Base-by-base conservation (phyloP, 2,329 filamentous ascomycete genomes). In the Sphaerostilbella broomeana region DNA sequence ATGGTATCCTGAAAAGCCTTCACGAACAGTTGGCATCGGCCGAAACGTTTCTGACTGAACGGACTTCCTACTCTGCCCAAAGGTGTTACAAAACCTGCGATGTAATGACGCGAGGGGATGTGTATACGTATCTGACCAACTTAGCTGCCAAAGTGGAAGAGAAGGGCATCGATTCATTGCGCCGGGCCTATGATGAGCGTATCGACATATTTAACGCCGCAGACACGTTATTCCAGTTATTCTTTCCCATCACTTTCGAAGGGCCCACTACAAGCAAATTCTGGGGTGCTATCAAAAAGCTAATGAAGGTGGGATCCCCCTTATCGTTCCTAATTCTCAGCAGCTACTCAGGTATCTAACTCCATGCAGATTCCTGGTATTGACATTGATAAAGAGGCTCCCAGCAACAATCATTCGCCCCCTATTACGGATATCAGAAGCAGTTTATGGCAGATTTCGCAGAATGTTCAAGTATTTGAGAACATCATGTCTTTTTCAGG, bases 141-240 rank as follows among this genome's bases (percentile, higher is more conserved):
- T 31, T 57, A 16, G 47, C 44, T 15, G 25, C 26, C 27, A 34
- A 47, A 25, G 49, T 56, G 6, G 47, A 57, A 37, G 44, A 53
- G 5, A 38, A 47, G 28, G 51, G 42, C 5, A 46, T 33, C 21
- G 54, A 57, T 46, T 30, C 40, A 34, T 36, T 47, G n/a, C 45
- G 52, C 17, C 47, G 47, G 15, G 39, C 43, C 18, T 57, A 64
- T 17, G 59, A 65, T 17, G 52, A 53, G 8, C 53, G 53, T 2
- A 47, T 67, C 7, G 64, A 64, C 21, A 47, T 70, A 1, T 62
- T 66, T 39, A 69, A 68, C 41, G 57, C 56, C 20, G 60, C 61
- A 2, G 61, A 68, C 24, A 43, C 52, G 2, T 22, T 69, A 1
- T 68, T 67, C 43, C 51, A 52, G 6, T 62, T 70, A 25, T 72